Percentiles rank a stretch among this genome's conserved stretches.
These are phyloP conservation scores for Tolypocladium sp. DNA, from an alignment of 2,329 filamentous ascomycete species.

Conservation along the genomic window DNA sequence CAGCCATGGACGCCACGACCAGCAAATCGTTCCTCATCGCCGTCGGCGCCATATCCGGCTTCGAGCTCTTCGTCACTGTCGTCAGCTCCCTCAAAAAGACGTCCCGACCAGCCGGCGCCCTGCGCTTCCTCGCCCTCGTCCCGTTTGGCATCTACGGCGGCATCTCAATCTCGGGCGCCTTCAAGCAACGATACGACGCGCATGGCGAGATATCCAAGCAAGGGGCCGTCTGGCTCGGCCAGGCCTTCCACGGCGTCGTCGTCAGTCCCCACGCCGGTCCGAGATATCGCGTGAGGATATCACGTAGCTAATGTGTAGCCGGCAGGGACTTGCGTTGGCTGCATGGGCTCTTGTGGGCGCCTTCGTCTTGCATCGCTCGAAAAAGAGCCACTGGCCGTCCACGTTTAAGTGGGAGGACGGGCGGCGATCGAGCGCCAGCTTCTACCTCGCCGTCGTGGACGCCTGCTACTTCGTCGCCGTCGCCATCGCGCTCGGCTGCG, in stretches of 20 bases:
- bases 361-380: not conserved
- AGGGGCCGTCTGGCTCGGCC: conserved; percentile 1
- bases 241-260: conserved; percentile 1
- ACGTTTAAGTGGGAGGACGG: not conserved
- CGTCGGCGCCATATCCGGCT: not conserved
- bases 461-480: not conserved
- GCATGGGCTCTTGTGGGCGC: not conserved
- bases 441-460: conserved; percentile 3
- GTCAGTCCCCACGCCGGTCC: not conserved
- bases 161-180: conserved; percentile 1
- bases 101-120: not conserved
- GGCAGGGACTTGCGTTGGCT: conserved; percentile 1
- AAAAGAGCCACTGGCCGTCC: not conserved
- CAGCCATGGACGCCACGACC: not conserved
- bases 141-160: conserved; percentile 7
- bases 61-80: not conserved
- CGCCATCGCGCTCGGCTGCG: not conserved
- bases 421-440: not conserved
- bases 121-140: conserved; percentile 1
- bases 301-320: not conserved
- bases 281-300: no score
- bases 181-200: not conserved
- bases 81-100: not conserved
- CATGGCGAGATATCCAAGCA: not conserved
- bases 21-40: not conserved